Evolutionary conservation across 1,284 basidiomycete species (phyloP).

Genomic region (Moesziomyces antarcticus): DNA sequence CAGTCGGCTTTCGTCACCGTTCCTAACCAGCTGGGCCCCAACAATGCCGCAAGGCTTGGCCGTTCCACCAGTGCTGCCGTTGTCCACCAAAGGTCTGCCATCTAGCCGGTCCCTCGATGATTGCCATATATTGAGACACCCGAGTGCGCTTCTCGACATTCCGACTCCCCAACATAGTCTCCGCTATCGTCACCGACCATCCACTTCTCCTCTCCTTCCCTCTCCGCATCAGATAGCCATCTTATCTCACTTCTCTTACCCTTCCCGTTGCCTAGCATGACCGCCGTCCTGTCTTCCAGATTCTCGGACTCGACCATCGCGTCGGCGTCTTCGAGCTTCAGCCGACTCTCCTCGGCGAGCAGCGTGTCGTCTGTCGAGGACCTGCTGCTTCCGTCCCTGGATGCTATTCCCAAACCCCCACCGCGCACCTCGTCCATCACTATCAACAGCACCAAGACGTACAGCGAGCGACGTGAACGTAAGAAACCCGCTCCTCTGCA

Average conservation of each 20-base stretch:
- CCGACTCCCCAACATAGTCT: neutral
- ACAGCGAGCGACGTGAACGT: slow-evolving; percentile 14
- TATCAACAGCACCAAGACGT: slow-evolving; percentile 26
- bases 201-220: neutral
- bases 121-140: neutral
- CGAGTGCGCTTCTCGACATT: neutral
- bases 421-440: slow-evolving; percentile 44
- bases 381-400: slow-evolving; percentile 13
- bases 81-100: neutral
- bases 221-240: neutral
- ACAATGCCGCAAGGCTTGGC: neutral
- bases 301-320: slow-evolving; percentile 46
- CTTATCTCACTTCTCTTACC: neutral
- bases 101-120: too few relatives aligned
- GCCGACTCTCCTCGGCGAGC: slow-evolving; percentile 22
- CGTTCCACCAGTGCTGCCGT: neutral
- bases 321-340: slow-evolving; percentile 28
- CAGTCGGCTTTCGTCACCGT: neutral
- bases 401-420: slow-evolving; percentile 29
- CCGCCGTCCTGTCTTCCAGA: slow-evolving; percentile 22
- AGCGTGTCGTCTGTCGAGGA: slow-evolving; percentile 28
- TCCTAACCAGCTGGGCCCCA: neutral
- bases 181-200: neutral
- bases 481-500: slow-evolving; percentile 27
- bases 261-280: neutral